Conservation (phyloP, 1,139 yeast species). For the Kodamaea sp. region DNA sequence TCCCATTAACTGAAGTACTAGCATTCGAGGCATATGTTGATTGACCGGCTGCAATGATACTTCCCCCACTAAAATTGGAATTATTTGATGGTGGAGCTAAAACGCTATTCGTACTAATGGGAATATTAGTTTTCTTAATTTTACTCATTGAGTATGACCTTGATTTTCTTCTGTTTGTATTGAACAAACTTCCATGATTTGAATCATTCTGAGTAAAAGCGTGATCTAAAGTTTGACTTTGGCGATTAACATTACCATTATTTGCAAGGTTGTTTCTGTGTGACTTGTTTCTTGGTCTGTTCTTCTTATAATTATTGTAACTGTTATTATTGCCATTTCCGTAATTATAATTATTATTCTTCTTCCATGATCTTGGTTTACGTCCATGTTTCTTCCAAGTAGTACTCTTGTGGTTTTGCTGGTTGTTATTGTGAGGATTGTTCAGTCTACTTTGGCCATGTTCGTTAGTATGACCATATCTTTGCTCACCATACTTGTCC, state of each 20-base stretch:
- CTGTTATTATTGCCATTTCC: constrained; percentile 4
- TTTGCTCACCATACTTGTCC: constrained; percentile 59
- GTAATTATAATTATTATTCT: constrained; percentile 12
- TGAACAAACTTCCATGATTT: not conserved
- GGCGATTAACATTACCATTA: constrained; percentile 15
- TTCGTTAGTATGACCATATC: constrained; percentile 15
- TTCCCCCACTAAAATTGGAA: too few relatives aligned
- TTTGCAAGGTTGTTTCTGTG: constrained; percentile 4
- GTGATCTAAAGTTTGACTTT: constrained; percentile 10
- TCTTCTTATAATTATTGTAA: constrained; percentile 7
- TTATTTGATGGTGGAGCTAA: too few relatives aligned
- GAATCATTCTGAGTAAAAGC: not conserved
- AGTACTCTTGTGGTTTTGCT: constrained; percentile 16
- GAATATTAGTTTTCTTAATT: constrained; percentile 14
- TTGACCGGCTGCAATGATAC: too few relatives aligned
- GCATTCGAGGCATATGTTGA: not conserved
- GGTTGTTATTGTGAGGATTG: constrained; percentile 10
- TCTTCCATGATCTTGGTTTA: constrained; percentile 31
- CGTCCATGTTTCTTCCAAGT: constrained; percentile 33
- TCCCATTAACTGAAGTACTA: constrained; percentile 5
- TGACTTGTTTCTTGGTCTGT: constrained; percentile 9
- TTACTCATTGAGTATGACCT: constrained; percentile 32
- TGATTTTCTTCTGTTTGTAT: constrained; percentile 17
- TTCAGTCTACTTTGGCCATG: constrained; percentile 12
- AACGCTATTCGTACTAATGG: not conserved